Conservation (phyloP, 106 monocot genomes). For the Allium fistulosum region DNA sequence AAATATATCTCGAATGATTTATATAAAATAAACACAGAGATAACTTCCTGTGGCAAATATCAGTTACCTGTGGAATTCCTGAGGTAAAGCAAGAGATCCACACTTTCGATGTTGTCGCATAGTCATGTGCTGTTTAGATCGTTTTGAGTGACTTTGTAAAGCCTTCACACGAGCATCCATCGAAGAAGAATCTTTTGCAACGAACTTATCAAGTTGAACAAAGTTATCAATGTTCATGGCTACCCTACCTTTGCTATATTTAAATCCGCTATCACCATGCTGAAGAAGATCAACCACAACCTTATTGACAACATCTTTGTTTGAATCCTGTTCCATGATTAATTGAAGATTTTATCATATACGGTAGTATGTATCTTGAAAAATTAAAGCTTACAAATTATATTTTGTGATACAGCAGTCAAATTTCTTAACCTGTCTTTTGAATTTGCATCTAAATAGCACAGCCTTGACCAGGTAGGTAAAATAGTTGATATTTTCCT, state of each 20-base stretch:
- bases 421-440: too few species aligned
- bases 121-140: conserved; percentile 76
- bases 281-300: conserved; percentile 66
- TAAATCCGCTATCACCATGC: conserved; percentile 57
- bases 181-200: conserved; percentile 25
- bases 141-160: conserved; percentile 57
- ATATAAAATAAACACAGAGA: too few species aligned
- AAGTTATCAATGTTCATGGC: conserved; percentile 54
- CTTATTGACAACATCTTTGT: conserved; percentile 32
- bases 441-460: too few species aligned
- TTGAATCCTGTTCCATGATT: conserved; percentile 28
- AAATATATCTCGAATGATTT: too few species aligned
- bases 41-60: too few species aligned
- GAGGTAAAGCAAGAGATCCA: conserved; percentile 66
- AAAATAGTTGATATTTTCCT: too few species aligned
- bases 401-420: too few species aligned
- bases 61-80: conserved; percentile 26
- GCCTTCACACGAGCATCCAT: conserved; percentile 47
- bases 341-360: neutral
- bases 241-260: conserved; percentile 39
- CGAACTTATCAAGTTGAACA: conserved; percentile 73
- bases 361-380: neutral
- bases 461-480: too few species aligned
- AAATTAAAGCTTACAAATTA: too few species aligned
- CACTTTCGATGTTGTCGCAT: conserved; percentile 62